Conservation (phyloP, 441 rosid genomes). For the Kokia cookei region DNA sequence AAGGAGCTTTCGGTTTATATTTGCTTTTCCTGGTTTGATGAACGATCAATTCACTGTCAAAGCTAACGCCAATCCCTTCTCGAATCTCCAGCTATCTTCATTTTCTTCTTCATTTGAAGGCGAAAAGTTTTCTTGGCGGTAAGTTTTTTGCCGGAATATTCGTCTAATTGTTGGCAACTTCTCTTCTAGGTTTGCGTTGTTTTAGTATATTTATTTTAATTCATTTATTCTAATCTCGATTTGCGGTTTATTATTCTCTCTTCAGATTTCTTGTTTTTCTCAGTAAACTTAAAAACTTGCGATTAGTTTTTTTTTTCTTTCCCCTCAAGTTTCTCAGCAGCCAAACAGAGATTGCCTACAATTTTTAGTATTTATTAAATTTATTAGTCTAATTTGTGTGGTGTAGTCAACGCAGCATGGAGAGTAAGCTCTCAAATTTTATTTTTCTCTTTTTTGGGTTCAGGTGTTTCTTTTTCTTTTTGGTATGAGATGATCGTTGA, state of each 20-base stretch:
- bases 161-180: not conserved
- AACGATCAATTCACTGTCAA: not conserved
- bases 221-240: not conserved
- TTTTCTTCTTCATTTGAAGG: not conserved
- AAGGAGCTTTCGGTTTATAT: not conserved
- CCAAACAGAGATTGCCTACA: not conserved
- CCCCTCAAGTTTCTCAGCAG: not conserved
- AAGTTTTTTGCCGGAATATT: not conserved
- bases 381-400: not conserved
- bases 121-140: not conserved
- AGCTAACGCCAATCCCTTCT: not conserved
- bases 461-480: not conserved
- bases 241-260: not conserved
- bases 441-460: not conserved
- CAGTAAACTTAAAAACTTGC: not conserved
- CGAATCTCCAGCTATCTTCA: not conserved
- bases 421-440: not conserved
- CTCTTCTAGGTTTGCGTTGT: not conserved
- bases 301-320: not conserved
- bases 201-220: not conserved
- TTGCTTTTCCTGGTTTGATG: not conserved
- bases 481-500: constrained; percentile 20
- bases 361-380: not conserved
- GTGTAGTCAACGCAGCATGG: not conserved
- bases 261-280: not conserved